phyloP scores from a whole-genome alignment of 345 rosid species.

The Garcia nutans region DNA sequence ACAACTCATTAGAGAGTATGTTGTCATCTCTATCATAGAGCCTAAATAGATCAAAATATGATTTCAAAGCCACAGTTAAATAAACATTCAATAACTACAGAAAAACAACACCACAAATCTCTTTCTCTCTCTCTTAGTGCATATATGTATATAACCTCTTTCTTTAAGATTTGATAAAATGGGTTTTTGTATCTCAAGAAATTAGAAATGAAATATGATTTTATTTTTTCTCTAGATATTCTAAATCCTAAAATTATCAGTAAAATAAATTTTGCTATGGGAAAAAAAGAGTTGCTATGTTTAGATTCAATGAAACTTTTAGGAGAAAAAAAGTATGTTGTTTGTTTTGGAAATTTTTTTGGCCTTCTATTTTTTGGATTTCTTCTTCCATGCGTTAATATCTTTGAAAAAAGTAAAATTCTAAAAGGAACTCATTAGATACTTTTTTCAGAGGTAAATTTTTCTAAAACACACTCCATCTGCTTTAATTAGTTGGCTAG shows the following conservation, averaged over 20 bases:
- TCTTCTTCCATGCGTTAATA: background rate
- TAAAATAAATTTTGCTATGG: background rate
- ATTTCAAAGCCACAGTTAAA: constrained; percentile 65
- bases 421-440: background rate
- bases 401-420: background rate
- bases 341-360: background rate
- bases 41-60: constrained; percentile 74
- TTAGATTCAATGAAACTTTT: background rate
- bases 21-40: constrained; percentile 59
- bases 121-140: background rate
- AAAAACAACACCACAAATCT: background rate
- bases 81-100: background rate
- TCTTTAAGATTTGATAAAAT: background rate
- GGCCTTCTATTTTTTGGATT: background rate
- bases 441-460: too few relatives aligned
- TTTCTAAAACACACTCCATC: too few relatives aligned
- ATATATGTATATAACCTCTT: background rate
- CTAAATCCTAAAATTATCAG: background rate
- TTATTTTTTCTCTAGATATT: background rate
- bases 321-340: background rate
- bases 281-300: background rate
- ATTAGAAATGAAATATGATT: background rate
- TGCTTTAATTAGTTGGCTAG: too few relatives aligned
- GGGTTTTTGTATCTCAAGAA: background rate
- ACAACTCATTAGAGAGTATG: constrained; percentile 71